phyloP scores from a whole-genome alignment of 805 yeast genomes.

The Wickerhamiella alocasiicola region DNA sequence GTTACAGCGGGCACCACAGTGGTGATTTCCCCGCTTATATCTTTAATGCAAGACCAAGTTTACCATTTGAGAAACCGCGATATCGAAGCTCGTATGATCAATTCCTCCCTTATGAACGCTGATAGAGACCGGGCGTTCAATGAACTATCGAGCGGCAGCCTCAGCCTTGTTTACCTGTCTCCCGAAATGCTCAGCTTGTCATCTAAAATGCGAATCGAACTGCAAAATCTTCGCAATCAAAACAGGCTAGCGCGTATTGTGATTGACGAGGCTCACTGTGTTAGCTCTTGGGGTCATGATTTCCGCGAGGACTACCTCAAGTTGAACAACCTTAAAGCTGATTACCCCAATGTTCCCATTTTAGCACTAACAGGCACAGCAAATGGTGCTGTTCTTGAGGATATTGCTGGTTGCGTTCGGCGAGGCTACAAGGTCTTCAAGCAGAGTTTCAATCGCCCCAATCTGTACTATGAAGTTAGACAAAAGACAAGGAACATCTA shows the following conservation, averaged over 20 bases:
- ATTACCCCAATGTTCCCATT: conserved; percentile 71
- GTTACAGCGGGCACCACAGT: conserved; percentile 71
- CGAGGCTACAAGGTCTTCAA: conserved; percentile 49
- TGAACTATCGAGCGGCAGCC: conserved; percentile 48
- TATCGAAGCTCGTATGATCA: conserved; percentile 78
- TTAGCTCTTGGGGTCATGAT: conserved; percentile 98
- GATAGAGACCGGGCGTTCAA: conserved; percentile 54
- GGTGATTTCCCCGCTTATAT: conserved; percentile 87
- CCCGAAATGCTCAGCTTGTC: conserved; percentile 90
- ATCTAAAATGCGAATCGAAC: conserved; percentile 49
- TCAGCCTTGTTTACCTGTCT: conserved; percentile 73
- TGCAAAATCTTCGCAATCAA: conserved; percentile 42
- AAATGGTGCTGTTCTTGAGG: conserved; percentile 75
- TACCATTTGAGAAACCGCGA: conserved; percentile 55
- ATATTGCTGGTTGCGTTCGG: conserved; percentile 67
- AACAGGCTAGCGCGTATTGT: conserved; percentile 68
- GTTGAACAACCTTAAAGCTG: conserved; percentile 54
- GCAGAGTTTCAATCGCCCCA: conserved; percentile 87
- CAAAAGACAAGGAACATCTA: conserved; percentile 34
- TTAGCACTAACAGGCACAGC: conserved; percentile 98
- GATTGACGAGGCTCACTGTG: conserved; percentile 97
- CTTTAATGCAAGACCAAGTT: conserved; percentile 96
- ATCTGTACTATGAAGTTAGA: conserved; percentile 64
- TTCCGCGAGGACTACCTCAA: conserved; percentile 92
- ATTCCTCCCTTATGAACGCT: conserved; percentile 54